Conservation (phyloP, 2,329 filamentous ascomycete species). For the Calonectria crousiana region DNA sequence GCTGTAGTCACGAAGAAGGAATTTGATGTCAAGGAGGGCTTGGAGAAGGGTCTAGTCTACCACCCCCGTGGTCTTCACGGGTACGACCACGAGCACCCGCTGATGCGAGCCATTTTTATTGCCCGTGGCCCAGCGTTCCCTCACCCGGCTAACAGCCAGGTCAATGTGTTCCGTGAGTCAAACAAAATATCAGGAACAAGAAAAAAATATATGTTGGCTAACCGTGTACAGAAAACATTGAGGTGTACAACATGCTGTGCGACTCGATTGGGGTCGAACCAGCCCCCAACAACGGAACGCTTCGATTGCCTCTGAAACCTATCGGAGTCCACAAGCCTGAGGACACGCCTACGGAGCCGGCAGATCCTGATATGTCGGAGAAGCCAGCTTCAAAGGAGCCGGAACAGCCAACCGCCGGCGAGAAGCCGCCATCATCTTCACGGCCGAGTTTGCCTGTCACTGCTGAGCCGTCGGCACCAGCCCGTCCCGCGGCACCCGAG, state of each 20-base stretch:
- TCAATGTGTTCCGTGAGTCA: slow-evolving; percentile 86
- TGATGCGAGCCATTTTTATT: slow-evolving; percentile 97
- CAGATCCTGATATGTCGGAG: slow-evolving; percentile 61
- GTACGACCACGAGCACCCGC: slow-evolving; percentile 92
- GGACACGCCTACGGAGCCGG: slow-evolving; percentile 61
- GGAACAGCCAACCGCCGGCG: slow-evolving; percentile 36
- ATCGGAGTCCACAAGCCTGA: slow-evolving; percentile 71
- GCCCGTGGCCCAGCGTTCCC: slow-evolving; percentile 93
- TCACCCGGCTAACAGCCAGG: slow-evolving; percentile 81
- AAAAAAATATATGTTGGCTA: slow-evolving; percentile 30
- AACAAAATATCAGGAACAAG: not conserved
- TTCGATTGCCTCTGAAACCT: slow-evolving; percentile 77
- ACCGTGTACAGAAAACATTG: slow-evolving; percentile 79
- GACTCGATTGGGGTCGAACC: slow-evolving; percentile 84
- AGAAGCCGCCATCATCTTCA: slow-evolving; percentile 10
- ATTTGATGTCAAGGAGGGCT: slow-evolving; percentile 77
- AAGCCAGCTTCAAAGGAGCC: slow-evolving; percentile 29
- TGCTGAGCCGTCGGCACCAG: slow-evolving; percentile 21
- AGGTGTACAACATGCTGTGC: slow-evolving; percentile 95
- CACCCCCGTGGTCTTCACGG: slow-evolving; percentile 89
- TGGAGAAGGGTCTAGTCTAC: slow-evolving; percentile 75
- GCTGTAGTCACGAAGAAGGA: slow-evolving; percentile 86
- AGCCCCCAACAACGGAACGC: slow-evolving; percentile 87
- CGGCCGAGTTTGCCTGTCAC: slow-evolving; percentile 22
- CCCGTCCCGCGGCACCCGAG: slow-evolving; percentile 21